Percentiles rank a stretch among this genome's conserved stretches.
These are phyloP conservation scores for Rhodamnia rubescens DNA, from an alignment of 345 rosid species.

Conservation along the genomic window DNA sequence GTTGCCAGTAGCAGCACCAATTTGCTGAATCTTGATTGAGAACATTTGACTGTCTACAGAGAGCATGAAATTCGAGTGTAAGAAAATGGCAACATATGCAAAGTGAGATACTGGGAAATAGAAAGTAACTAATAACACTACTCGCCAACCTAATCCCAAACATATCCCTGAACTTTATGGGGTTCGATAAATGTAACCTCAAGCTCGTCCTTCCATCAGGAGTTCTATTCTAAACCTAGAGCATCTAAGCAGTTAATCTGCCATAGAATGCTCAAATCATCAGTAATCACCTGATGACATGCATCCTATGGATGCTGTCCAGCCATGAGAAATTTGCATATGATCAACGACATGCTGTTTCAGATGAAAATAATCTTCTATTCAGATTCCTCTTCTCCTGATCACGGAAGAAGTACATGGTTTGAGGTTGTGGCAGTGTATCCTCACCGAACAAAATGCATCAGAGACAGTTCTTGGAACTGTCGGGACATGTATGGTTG, in stretches of 20 bases:
- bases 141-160: background rate
- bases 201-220: background rate
- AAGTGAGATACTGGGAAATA: background rate
- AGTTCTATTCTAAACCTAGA: background rate
- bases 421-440: background rate
- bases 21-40: background rate
- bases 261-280: background rate
- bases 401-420: background rate
- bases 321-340: background rate
- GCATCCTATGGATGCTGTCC: background rate
- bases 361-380: background rate
- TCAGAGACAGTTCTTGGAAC: background rate
- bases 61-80: background rate
- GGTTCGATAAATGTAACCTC: background rate
- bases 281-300: background rate
- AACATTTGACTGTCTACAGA: background rate
- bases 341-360: background rate
- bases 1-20: background rate
- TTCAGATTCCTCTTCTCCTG: background rate
- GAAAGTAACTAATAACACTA: background rate
- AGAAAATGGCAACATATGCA: background rate
- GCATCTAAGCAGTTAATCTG: background rate
- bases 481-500: background rate
- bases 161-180: background rate
- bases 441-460: background rate